phyloP scores from a whole-genome alignment of 495 filamentous ascomycete species.

The Hypoxylon lenormandii region DNA sequence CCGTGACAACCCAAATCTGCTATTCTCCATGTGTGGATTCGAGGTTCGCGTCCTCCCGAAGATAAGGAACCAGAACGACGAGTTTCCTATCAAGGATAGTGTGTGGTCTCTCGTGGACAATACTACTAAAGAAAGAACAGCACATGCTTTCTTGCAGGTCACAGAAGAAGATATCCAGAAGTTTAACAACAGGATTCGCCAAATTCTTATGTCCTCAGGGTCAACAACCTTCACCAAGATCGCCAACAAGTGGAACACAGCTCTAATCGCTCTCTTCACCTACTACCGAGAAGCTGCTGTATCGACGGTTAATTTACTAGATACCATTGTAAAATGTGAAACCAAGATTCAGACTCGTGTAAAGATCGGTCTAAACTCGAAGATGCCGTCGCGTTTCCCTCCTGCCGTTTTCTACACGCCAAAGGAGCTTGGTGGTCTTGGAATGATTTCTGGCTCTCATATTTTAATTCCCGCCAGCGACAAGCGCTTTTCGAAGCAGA shows the following conservation, averaged over 20 bases:
- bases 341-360: constrained; percentile 99
- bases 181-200: constrained; percentile 98
- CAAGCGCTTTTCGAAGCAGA: constrained; percentile 98
- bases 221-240: constrained; percentile 99
- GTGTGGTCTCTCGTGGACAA: constrained; percentile 98
- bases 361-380: constrained; percentile 98
- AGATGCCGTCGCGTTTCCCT: constrained; percentile 99
- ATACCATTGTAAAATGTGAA: constrained; percentile 99
- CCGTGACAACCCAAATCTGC: constrained; percentile 94
- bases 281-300: constrained; percentile 99
- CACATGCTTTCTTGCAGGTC: constrained; percentile 97
- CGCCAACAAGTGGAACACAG: constrained; percentile 99
- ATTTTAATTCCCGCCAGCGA: constrained; percentile 98
- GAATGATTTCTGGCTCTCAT: constrained; percentile 99
- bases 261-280: constrained; percentile 97
- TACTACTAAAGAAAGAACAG: constrained; percentile 93
- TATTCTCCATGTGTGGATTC: constrained; percentile 98
- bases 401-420: constrained; percentile 99
- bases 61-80: constrained; percentile 91
- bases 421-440: constrained; percentile 96
- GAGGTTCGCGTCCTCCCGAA: constrained; percentile 98
- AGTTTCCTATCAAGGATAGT: constrained; percentile 96
- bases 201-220: constrained; percentile 98
- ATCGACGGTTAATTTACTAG: constrained; percentile 93
- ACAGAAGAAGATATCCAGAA: constrained; percentile 98